Evolutionary conservation across 2,329 filamentous ascomycete species (phyloP), one percentile per base, ranked within the genome.

Genomic region (Alternaria arbusti): DNA sequence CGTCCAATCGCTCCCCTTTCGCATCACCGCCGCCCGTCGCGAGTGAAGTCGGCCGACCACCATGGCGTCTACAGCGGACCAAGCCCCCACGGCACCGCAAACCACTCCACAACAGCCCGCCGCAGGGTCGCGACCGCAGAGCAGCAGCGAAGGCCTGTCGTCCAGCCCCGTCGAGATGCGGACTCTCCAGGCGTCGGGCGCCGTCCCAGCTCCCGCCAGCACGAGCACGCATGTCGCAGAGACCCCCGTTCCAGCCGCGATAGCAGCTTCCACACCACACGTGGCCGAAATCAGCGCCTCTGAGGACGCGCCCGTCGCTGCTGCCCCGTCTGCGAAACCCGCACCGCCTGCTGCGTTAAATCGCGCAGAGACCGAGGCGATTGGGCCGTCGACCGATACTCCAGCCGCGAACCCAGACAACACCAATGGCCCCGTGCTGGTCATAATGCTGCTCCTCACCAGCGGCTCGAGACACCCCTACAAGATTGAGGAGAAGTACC

Each of bases 381-480:
- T 84, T 58, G 83, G 82, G n/a, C 82, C 83, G 17, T 82, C 82
- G 9, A 81, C 81, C 67, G 82, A 84, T 49, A 77, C 74, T 3
- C 80, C 81, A 7, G 77, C 78, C 10, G 73, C 76, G 10, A 79
- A 81, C 59, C 77, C 80, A 54, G 75, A 81, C 59, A 75, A 74
- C 51, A 69, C 75, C 23, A 77, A 78, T 61, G 79, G 81, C 5
- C 81, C 82, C 4, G 78, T 82, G 7, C 89, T 92, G 76, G 87
- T 87, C 66, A 96, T 98, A 70, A 96, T 93, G 56, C 85, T 98
- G 40, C 86, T 97, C 40, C 86, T 97, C 60, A 92, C 90, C 0
- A 93, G 86, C 1, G 94, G 94, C 46, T 91, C 91, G 40, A 87
- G 94, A 66, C 94, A 97, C 80, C 93, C 94, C 0, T 97, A 96